Base-by-base conservation (phyloP, 2,329 filamentous ascomycete genomes). In the Aspergillus tubingensis region DNA sequence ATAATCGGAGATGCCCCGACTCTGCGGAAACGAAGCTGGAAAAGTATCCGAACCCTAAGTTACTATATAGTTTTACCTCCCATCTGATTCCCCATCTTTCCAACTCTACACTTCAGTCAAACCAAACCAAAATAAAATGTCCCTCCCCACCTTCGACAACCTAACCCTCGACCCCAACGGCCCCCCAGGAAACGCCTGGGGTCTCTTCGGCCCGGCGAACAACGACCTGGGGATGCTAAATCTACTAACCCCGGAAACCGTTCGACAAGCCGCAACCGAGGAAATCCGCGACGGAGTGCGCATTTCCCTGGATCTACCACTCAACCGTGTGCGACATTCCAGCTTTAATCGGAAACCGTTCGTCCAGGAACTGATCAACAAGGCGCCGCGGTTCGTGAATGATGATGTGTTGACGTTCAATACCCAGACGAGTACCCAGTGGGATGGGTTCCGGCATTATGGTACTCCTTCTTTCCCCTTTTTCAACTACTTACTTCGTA, bases 361-460 rank as follows among this genome's bases (percentile, higher is more conserved):
- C 68, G 77, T 84, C 61, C 81, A 85, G 65, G 71, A 83, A 15
- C 71, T 87, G 25, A 78, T 82, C 59, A 76, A 80, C 48, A 86
- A 85, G 72, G 70, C 77, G 2, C 82, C 82, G 2, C 73, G 80
- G 15, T 75, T 78, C 5, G 82, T 86, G 25, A 87, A 88, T 68
- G 86, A 88, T 68, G 86, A 88, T 70, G 75, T 82, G 30, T 84
- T 85, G 79, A 79, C 78, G 0, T 83, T 86, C 65, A 87, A 87
- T 70, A 82, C 84, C 0, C 85, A 86, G 71, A 79, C 79, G 7
- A 83, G 82, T 39, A 83, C 81, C 47, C 85, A 87, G 70, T 87
- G 76, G 76, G 75, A 77, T 68, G 74, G 76, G 4, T 76, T 77
- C 41, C 63, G 75, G 25, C 76, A 78, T 65, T 77, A 70, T 54